These are phyloP conservation scores for Dioszegia crocea DNA, from an alignment of 768 basidiomycete genomes.

Conservation along the genomic window DNA sequence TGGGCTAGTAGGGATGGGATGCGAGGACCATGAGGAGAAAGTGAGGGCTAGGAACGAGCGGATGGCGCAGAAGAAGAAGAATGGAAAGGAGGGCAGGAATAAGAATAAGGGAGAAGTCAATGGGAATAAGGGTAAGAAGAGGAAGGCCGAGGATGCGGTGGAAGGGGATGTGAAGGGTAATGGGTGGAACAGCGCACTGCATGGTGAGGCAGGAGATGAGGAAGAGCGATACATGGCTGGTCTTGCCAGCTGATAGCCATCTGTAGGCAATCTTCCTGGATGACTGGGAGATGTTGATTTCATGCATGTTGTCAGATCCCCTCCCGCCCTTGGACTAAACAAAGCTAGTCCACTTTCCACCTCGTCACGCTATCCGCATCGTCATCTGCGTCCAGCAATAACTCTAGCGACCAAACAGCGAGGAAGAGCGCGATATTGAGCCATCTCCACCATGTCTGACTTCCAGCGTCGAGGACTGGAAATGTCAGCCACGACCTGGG, in stretches of 20 bases:
- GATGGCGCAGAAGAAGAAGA: slow-evolving; percentile 35
- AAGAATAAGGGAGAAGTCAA: slow-evolving; percentile 11
- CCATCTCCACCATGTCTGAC: slow-evolving; percentile 50
- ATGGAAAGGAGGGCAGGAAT: slow-evolving; percentile 21
- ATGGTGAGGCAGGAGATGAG: slow-evolving; percentile 4
- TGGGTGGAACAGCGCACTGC: not conserved
- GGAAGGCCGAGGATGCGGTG: not conserved
- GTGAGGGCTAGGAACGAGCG: slow-evolving; percentile 39
- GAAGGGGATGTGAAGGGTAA: not conserved
- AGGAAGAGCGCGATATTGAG: slow-evolving; percentile 42
- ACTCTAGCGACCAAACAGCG: slow-evolving; percentile 47
- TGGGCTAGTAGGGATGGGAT: slow-evolving; percentile 41
- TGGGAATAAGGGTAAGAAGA: slow-evolving; percentile 4
- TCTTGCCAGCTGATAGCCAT: not conserved
- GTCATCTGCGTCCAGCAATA: slow-evolving; percentile 46
- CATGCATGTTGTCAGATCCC: not conserved
- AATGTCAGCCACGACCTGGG: slow-evolving; percentile 1
- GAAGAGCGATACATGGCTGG: not conserved
- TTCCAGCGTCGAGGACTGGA: slow-evolving; percentile 47
- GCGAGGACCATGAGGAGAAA: slow-evolving; percentile 50
- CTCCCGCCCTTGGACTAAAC: too few species aligned
- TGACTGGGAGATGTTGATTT: too few species aligned
- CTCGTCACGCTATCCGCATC: slow-evolving; percentile 42
- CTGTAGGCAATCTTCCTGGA: too few species aligned
- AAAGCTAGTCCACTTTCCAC: slow-evolving; percentile 48